phyloP scores from a whole-genome alignment of 108 stramenopile species.

The Nitzschia inconspicua region DNA sequence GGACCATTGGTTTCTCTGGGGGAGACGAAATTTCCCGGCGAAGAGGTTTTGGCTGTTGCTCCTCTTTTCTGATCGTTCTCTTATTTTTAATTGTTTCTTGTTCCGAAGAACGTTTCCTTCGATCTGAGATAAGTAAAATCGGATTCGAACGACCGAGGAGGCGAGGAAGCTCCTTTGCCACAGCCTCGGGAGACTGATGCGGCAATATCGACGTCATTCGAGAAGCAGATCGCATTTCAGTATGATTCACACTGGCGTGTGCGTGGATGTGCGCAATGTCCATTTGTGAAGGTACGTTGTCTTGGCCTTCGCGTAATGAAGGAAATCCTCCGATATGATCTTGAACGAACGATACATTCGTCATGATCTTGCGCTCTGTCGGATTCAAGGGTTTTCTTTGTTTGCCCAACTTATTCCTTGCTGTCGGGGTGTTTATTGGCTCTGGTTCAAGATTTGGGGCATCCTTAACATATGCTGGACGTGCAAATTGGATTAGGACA shows the following conservation, averaged over 20 bases:
- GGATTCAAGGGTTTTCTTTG: neutral
- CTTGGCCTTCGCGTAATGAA: neutral
- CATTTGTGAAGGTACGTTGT: constrained; percentile 9
- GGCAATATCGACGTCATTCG: neutral
- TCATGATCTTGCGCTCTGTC: too few relatives aligned
- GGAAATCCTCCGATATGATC: neutral
- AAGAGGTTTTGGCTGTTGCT: neutral
- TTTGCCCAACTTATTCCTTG: neutral
- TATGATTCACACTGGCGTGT: neutral
- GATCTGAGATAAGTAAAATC: constrained; percentile 25
- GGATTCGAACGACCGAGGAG: constrained; percentile 34
- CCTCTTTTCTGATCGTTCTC: neutral
- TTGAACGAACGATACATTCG: too few relatives aligned
- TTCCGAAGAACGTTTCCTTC: neutral
- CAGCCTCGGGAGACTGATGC: neutral
- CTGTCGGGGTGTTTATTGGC: too few relatives aligned
- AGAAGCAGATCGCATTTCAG: neutral
- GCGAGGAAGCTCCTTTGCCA: constrained; percentile 5
- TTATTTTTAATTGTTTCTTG: constrained; percentile 4
- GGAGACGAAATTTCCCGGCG: neutral
- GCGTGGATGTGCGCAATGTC: constrained; percentile 30
- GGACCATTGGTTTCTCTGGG: constrained; percentile 11
- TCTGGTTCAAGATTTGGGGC: neutral
- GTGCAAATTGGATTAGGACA: too few relatives aligned
- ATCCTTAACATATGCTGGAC: neutral